phyloP scores from a whole-genome alignment of 441 rosid genomes.

The Pelargonium australe region DNA sequence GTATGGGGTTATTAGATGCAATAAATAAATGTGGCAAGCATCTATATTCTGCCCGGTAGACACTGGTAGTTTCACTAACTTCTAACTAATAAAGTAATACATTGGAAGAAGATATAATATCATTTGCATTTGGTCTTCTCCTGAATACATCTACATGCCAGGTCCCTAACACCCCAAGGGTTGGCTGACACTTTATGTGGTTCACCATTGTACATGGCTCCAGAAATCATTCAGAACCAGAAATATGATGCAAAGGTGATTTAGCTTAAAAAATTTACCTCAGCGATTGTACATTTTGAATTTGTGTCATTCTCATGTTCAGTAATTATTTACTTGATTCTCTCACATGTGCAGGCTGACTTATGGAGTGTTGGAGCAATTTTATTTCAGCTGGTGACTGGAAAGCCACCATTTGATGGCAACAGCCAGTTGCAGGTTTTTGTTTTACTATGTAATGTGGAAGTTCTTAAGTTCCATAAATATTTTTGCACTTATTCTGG shows the following conservation, averaged over 20 bases:
- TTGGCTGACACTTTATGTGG: constrained; percentile 76
- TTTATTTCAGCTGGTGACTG: constrained; percentile 79
- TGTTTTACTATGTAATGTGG: neutral
- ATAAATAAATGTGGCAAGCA: neutral
- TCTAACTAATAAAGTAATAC: neutral
- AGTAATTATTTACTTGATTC: constrained; percentile 11
- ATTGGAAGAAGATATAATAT: neutral
- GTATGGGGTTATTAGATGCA: neutral
- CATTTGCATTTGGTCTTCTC: constrained; percentile 13
- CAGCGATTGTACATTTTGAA: neutral
- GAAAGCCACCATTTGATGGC: constrained; percentile 76
- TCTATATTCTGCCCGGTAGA: neutral
- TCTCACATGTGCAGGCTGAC: constrained; percentile 55
- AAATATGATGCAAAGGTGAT: constrained; percentile 88
- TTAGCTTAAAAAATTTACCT: constrained; percentile 8
- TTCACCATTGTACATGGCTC: constrained; percentile 90
- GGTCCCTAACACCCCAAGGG: constrained; percentile 57
- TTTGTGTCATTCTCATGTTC: neutral
- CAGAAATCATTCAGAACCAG: constrained; percentile 65
- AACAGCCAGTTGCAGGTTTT: constrained; percentile 60
- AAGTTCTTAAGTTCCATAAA: constrained; percentile 11
- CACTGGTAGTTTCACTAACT: neutral
- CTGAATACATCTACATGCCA: constrained; percentile 23
- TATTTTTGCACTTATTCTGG: constrained; percentile 13
- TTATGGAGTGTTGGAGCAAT: constrained; percentile 96